Evolutionary conservation across 768 basidiomycete species (phyloP).

Genomic region (Pleurotus platypus): DNA sequence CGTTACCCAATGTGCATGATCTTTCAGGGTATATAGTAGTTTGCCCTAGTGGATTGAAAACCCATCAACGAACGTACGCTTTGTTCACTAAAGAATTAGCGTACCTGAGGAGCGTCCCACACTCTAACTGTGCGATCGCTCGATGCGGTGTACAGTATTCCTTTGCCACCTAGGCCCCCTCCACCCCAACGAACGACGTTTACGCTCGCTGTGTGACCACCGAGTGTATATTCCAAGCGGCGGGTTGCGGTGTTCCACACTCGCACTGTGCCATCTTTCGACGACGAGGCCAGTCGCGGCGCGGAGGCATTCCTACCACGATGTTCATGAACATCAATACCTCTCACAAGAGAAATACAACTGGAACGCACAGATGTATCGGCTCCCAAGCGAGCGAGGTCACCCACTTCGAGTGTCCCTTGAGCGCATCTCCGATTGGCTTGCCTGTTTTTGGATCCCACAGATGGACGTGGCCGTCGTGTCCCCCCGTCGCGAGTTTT

Average conservation of each 20-base stretch:
- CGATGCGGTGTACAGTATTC: constrained; percentile 90
- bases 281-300: constrained; percentile 90
- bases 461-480: constrained; percentile 88
- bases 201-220: constrained; percentile 91
- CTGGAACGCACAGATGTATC: constrained; percentile 70
- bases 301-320: constrained; percentile 61
- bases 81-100: constrained; percentile 14
- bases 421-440: constrained; percentile 81
- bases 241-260: constrained; percentile 83
- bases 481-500: constrained; percentile 87
- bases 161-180: constrained; percentile 52
- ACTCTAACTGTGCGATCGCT: constrained; percentile 92
- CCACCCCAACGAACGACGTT: constrained; percentile 98
- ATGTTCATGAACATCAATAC: background rate
- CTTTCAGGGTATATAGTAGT: constrained; percentile 79
- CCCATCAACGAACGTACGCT: background rate
- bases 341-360: too few relatives aligned
- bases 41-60: constrained; percentile 53
- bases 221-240: constrained; percentile 76
- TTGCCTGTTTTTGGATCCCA: constrained; percentile 96
- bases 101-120: constrained; percentile 82
- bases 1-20: constrained; percentile 99
- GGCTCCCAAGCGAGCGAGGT: constrained; percentile 96
- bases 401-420: constrained; percentile 96
- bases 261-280: constrained; percentile 95